A percentile compares a stretch with the other conserved stretches of the same genome.
Conservation (phyloP, 2,329 filamentous ascomycete species). For the Penicillium digitatum region DNA sequence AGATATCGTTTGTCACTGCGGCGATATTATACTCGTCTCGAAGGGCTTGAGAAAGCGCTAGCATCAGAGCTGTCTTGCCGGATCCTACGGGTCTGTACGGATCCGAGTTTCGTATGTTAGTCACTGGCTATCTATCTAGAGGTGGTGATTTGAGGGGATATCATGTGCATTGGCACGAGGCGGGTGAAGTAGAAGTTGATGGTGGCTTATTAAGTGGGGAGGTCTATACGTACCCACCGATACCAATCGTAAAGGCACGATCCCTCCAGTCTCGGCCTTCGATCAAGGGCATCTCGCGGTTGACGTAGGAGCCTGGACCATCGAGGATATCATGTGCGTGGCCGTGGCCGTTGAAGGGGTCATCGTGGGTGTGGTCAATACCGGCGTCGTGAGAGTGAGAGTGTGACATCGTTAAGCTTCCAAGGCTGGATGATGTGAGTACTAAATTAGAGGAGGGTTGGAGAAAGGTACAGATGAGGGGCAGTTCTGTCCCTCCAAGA, state of each 20-base stretch:
- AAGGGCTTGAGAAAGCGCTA: constrained; percentile 81
- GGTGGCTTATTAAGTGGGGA: not conserved
- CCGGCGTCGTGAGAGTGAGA: constrained; percentile 40
- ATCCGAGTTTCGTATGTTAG: not conserved
- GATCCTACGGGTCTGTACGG: constrained; percentile 78
- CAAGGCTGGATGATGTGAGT: not conserved
- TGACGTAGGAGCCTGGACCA: constrained; percentile 83
- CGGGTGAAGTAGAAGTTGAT: not conserved
- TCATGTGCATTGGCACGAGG: not conserved
- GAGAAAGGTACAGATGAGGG: constrained; percentile 13
- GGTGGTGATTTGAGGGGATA: not conserved
- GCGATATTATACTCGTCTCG: constrained; percentile 80
- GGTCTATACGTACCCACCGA: constrained; percentile 69
- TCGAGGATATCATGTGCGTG: constrained; percentile 95
- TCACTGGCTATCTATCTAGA: not conserved
- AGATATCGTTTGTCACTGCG: constrained; percentile 98
- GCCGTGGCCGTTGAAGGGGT: constrained; percentile 64
- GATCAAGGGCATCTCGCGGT: constrained; percentile 88
- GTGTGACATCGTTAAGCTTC: constrained; percentile 30
- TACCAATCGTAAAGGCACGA: constrained; percentile 92
- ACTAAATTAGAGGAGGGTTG: not conserved
- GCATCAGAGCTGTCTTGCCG: constrained; percentile 96
- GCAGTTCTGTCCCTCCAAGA: constrained; percentile 7
- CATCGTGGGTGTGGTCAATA: constrained; percentile 51
- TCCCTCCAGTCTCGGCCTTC: constrained; percentile 84